Conservation (phyloP, 495 filamentous ascomycete genomes). For the Hyaloscypha variabilis region DNA sequence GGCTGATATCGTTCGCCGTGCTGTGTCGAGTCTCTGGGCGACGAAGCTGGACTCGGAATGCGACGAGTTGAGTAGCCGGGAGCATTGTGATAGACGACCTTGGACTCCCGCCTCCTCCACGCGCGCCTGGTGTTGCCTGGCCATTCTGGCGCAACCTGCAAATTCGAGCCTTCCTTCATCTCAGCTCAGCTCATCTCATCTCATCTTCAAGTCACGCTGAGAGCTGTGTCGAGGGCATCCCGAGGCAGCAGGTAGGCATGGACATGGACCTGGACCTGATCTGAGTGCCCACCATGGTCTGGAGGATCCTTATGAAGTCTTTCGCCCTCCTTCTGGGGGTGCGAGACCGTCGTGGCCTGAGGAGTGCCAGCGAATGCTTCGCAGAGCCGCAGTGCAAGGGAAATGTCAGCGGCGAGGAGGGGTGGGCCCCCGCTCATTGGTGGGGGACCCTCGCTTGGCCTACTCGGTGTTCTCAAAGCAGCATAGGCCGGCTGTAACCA, state of each 20-base stretch:
- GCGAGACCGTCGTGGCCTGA: neutral
- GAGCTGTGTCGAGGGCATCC: neutral
- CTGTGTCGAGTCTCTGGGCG: constrained; percentile 2
- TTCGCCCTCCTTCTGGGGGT: neutral
- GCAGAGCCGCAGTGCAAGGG: neutral
- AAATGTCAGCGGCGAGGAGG: neutral
- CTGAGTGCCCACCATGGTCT: neutral
- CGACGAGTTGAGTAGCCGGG: constrained; percentile 15
- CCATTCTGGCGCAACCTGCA: constrained; percentile 6
- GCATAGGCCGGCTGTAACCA: neutral
- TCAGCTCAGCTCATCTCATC: neutral
- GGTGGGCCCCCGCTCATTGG: neutral
- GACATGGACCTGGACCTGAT: neutral
- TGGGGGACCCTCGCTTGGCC: neutral
- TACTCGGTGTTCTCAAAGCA: neutral
- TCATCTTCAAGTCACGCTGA: neutral
- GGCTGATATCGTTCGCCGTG: constrained; percentile 3
- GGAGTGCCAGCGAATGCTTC: neutral
- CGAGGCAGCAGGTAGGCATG: neutral
- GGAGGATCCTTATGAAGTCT: neutral
- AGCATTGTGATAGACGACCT: constrained; percentile 18
- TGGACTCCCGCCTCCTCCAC: constrained; percentile 21
- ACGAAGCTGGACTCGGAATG: constrained; percentile 5
- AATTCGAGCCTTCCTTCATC: constrained; percentile 1
- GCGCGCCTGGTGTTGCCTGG: constrained; percentile 7